Base-by-base conservation (phyloP, 805 yeast species). In the Sugiyamaella valdiviana region DNA sequence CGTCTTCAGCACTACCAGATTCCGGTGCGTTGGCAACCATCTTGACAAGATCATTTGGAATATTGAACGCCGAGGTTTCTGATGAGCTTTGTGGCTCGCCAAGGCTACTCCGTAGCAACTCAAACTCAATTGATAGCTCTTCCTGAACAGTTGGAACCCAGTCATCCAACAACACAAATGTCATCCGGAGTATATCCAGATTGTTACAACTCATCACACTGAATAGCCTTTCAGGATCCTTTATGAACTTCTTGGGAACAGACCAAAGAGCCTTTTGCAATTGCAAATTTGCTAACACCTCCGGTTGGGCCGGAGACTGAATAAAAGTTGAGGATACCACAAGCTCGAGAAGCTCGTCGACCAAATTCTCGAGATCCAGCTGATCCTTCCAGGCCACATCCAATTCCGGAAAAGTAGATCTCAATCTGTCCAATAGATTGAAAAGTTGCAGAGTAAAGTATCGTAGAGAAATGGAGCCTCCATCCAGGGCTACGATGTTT, bases 391-490 rank as follows among this genome's bases (percentile, higher is more conserved):
- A 26, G 5, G 21, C 9, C 6, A 15, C 21, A n/a, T 16, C n/a
- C 15, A 41, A 16, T 15, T 24, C 12, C 10, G 36, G 17, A 24
- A 24, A 5, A 14, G 35, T 2, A 14, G 24, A 7, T 15, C 36
- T 12, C 7, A 23, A 12, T 21, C 20, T 45, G 46, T 14, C 51
- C 23, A 78, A 51, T 2, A 59, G 46, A 2, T 65, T 48, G 42
- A 69, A 72, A 10, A 79, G 59, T 52, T 71, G 74, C 48, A 84
- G 60, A 0, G 82, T 66, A 48, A 63, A 63, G 53, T 71, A 72
- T 29, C 73, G 68, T 52, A 84, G 61, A 41, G 78, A 78, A 12
- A 50, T 36, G 1, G 50, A 51, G 6, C 24, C 36, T 5, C 38
- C 46, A 14, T 15, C 36, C 39, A 49, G 36, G 2, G 50, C 45